phyloP scores from a whole-genome alignment of 345 rosid genomes.

The Raphanus sativus region DNA sequence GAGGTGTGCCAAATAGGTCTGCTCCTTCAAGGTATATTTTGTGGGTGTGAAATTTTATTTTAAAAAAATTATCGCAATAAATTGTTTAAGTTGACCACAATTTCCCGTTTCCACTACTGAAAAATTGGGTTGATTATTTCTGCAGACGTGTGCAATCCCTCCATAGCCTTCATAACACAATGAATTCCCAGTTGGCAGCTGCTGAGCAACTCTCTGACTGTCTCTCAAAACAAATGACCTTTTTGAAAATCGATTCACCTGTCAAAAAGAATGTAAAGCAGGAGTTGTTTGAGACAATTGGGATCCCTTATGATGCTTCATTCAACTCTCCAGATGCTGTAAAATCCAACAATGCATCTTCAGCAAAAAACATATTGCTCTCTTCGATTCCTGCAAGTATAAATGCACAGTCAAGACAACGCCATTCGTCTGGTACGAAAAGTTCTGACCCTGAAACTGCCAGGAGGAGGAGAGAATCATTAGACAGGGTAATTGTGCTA shows the following conservation, averaged over 20 bases:
- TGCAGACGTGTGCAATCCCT: conserved; percentile 70
- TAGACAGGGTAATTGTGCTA: conserved; percentile 60
- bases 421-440: conserved; percentile 57
- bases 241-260: conserved; percentile 71
- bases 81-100: conserved; percentile 3
- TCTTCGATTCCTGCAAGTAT: conserved; percentile 60
- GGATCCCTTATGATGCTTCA: conserved; percentile 75
- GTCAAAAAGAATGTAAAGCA: conserved; percentile 62
- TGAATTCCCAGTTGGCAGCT: conserved; percentile 75
- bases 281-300: conserved; percentile 87
- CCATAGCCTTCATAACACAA: conserved; percentile 71
- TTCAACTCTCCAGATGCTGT: conserved; percentile 67
- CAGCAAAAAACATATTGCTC: conserved; percentile 44
- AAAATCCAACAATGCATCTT: conserved; percentile 45
- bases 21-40: conserved; percentile 65
- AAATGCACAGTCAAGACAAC: conserved; percentile 57
- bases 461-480: conserved; percentile 87
- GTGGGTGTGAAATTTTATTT: conserved; percentile 5
- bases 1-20: conserved; percentile 50
- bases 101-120: conserved; percentile 5
- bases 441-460: conserved; percentile 71
- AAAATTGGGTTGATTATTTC: conserved; percentile 27
- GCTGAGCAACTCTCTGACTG: conserved; percentile 86
- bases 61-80: not conserved
- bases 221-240: conserved; percentile 83